Base-by-base conservation (phyloP, 176 grass and related monocot genomes). In the Oropetium thomaeum region DNA sequence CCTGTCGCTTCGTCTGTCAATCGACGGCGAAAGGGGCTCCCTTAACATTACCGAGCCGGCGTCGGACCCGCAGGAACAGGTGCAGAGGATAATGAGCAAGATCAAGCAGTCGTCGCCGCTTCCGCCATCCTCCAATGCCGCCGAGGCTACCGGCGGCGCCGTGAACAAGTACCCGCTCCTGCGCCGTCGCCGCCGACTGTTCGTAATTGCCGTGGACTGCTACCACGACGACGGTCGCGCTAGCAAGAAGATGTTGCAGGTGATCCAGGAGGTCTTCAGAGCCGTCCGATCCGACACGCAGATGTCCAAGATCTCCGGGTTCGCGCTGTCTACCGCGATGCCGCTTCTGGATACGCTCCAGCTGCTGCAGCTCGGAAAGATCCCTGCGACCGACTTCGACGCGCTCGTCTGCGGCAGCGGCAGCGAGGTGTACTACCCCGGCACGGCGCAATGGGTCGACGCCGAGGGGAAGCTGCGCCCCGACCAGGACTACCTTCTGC, bases 371-470 rank as follows among this genome's bases (percentile, higher is more conserved):
- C 70, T 75, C 12, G 86, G 79, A 17, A 94, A 88, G 76, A 89
- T 98, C 11, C 79, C 67, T 0, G 66, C 78, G 28, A 95, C 91
- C 4, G 91, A 98, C 76, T 98, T 98, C 34, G 96, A 98, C 20
- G 96, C 89, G 37, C 79, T 98, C 62, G 86, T 98, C 49, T 98
- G 91, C 28, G 75, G 91, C 44, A 98, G 96, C 7, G 91, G 96
- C 39, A 92, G 96, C 23, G 91, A 94, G 79, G 91, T 97, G 37
- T 98, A 95, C 75, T 98, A 98, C 72, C 96, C 96, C 5, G 89
- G 96, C 27, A 95, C 96, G 10, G 39, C 16, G 9, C 82, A 90
- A 15, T 98, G 87, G 71, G 30, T 81, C 3, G 91, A 89, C n/a
- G 76, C 91, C 6, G 86, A 92, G 39, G 96, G 96, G 19, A 94